These are phyloP conservation scores for Arthrobotrys pseudoclavata DNA, from an alignment of 2,329 filamentous ascomycete species.

Conservation along the genomic window DNA sequence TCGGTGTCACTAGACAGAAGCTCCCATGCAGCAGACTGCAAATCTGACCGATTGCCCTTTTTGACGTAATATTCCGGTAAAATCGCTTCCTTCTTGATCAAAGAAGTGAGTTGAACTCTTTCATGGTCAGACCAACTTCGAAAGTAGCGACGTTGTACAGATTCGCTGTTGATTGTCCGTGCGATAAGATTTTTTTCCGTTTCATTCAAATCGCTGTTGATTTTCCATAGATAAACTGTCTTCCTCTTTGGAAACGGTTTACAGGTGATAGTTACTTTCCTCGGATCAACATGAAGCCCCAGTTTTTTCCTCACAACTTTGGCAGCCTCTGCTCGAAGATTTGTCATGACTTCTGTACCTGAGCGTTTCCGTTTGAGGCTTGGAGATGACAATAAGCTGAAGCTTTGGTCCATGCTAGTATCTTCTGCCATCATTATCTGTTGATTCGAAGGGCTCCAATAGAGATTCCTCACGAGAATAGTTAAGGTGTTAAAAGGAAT, in stretches of 20 bases:
- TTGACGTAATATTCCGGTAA: conserved; percentile 16
- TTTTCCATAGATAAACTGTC: conserved; percentile 35
- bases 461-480: background rate
- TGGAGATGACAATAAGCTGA: background rate
- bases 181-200: background rate
- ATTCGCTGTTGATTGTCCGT: conserved; percentile 6
- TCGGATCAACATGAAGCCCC: background rate
- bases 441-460: background rate
- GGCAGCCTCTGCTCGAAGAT: conserved; percentile 2
- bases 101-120: background rate
- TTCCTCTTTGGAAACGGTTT: conserved; percentile 30
- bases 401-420: background rate
- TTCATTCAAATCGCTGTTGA: background rate
- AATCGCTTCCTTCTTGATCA: conserved; percentile 6
- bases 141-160: background rate
- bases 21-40: background rate
- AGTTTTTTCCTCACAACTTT: conserved; percentile 17
- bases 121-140: conserved; percentile 22
- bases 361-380: conserved; percentile 19
- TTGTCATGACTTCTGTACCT: conserved; percentile 11
- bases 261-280: conserved; percentile 20
- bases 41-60: background rate
- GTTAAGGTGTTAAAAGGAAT: background rate
- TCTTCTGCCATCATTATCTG: background rate
- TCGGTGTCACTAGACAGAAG: conserved; percentile 5